Evolutionary conservation across 2,329 filamentous ascomycete species (phyloP), one percentile per base, ranked within the genome.

Genomic region (Fonsecaea nubica): DNA sequence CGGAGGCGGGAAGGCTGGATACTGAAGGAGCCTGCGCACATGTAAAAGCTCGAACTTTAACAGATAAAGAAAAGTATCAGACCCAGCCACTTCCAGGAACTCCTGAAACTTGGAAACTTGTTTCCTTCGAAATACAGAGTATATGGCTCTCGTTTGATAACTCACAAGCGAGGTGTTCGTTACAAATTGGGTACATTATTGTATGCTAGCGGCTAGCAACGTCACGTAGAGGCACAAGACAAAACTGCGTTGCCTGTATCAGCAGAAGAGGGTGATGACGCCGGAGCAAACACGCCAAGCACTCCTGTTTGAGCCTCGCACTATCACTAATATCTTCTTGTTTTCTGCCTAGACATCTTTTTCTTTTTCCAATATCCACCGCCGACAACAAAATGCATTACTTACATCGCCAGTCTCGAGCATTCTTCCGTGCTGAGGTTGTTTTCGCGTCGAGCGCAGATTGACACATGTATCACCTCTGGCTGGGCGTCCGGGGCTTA

Each of bases 401-500:
- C 64, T 71, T 63, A 65, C 40, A 66, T 65, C 64, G 63, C 54
- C 70, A 70, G 67, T 66, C 71, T 70, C 67, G 57, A 66, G 58
- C 58, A 62, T 69, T 21, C 53, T 48, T 58, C 58, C 55, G 63
- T 71, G 59, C 68, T 62, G 67, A 67, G 71, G 66, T 58, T 70
- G 71, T 68, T 69, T 72, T 72, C 67, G 66, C 60, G 69, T 69
- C 71, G 63, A 58, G 67, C 69, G 65, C 65, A 71, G 69, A 69
- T 65, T 68, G 50, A 64, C 54, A 32, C 25, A 36, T 66, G 35
- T 8, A 36, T 21, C 4, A 66, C 71, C 73, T 74, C 73, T 72
- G 72, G 67, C 73, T 72, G 69, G 72, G 73, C 72, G 61, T 72
- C 69, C 66, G 72, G 67, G 60, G 35, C 62, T 72, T 66, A 72